Evolutionary conservation across 164 flowering plant genomes (phyloP).

Genomic region (Piper betle): DNA sequence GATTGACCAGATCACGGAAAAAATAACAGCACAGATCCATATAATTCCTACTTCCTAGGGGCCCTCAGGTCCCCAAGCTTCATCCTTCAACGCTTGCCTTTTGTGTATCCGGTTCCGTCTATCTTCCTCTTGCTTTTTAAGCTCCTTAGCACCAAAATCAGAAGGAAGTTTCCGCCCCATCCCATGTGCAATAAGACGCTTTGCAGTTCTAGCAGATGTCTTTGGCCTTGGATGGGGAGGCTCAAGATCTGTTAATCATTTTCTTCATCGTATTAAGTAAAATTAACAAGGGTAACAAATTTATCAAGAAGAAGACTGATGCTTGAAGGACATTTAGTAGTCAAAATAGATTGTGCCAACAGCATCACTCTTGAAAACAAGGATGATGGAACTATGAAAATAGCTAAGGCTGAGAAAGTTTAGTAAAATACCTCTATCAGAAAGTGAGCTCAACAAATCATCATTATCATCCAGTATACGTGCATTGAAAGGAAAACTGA

Average conservation of each 20-base stretch:
- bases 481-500: constrained; percentile 33
- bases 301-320: not conserved
- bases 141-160: constrained; percentile 46
- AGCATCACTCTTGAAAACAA: not conserved
- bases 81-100: constrained; percentile 60
- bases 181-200: constrained; percentile 79
- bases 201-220: constrained; percentile 82
- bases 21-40: not conserved
- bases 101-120: constrained; percentile 52
- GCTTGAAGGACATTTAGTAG: not conserved
- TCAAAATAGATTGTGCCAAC: not conserved
- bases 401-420: not conserved
- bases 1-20: not conserved
- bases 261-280: not conserved
- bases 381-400: not conserved
- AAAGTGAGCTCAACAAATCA: constrained; percentile 37
- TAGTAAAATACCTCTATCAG: constrained; percentile 36
- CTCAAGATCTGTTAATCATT: constrained; percentile 44
- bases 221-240: constrained; percentile 78
- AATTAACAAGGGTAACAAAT: too few species aligned
- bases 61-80: constrained; percentile 85
- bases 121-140: constrained; percentile 70
- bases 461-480: constrained; percentile 49
- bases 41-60: not conserved
- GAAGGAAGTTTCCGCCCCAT: constrained; percentile 67